Evolutionary conservation across 2,329 filamentous ascomycete species (phyloP).

Genomic region (Claviceps fusiformis): DNA sequence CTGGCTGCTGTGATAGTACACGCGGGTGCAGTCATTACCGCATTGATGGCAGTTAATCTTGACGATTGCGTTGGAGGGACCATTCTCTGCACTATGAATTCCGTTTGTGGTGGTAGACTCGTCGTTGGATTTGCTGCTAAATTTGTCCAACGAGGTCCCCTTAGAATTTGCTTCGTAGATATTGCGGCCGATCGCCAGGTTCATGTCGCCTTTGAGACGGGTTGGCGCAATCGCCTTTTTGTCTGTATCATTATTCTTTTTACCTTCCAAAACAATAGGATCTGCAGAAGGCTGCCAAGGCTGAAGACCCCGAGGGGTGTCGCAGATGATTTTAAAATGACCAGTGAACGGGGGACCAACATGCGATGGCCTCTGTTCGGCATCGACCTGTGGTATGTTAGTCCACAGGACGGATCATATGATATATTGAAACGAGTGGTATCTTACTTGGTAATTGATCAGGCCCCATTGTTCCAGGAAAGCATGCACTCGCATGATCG

Average conservation of each 20-base stretch:
- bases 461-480: slow-evolving; percentile 98
- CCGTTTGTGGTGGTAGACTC: slow-evolving; percentile 58
- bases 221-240: slow-evolving; percentile 51
- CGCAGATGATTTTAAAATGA: slow-evolving; percentile 90
- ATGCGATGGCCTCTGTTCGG: slow-evolving; percentile 85
- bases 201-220: slow-evolving; percentile 64
- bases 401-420: neutral
- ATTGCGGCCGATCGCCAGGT: slow-evolving; percentile 86
- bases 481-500: slow-evolving; percentile 96
- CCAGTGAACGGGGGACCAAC: slow-evolving; percentile 95
- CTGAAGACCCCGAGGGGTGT: slow-evolving; percentile 88
- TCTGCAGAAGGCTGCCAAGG: slow-evolving; percentile 86
- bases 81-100: slow-evolving; percentile 40
- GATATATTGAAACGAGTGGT: neutral
- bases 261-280: slow-evolving; percentile 49
- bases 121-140: slow-evolving; percentile 61
- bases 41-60: slow-evolving; percentile 80
- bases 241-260: slow-evolving; percentile 56
- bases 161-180: slow-evolving; percentile 90
- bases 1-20: slow-evolving; percentile 46
- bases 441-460: slow-evolving; percentile 89
- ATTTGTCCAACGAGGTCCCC: slow-evolving; percentile 53
- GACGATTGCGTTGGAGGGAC: slow-evolving; percentile 51
- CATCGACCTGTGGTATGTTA: slow-evolving; percentile 61
- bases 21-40: slow-evolving; percentile 69